These are phyloP conservation scores for Teratosphaeria gauchensis DNA, from an alignment of 2,329 filamentous ascomycete species.

Conservation along the genomic window DNA sequence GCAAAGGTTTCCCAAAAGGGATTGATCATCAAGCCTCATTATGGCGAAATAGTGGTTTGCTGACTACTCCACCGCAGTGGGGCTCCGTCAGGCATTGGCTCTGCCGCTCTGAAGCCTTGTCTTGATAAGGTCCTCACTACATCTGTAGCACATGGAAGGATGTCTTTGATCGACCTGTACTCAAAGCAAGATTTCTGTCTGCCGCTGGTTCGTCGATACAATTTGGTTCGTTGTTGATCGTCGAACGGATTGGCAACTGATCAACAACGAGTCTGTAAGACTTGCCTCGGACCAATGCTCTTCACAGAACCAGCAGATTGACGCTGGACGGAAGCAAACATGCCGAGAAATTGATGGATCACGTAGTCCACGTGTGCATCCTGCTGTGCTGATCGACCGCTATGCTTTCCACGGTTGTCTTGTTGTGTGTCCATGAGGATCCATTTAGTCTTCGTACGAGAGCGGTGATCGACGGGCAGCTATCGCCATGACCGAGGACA, in stretches of 20 bases:
- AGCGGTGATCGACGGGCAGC: no score
- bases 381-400: constrained; percentile 32
- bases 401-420: background rate
- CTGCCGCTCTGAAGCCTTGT: background rate
- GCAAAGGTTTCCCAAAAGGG: background rate
- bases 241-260: background rate
- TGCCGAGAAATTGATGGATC: constrained; percentile 25
- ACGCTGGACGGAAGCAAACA: constrained; percentile 51
- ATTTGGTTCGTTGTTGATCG: no score
- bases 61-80: background rate
- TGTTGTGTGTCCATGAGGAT: no score
- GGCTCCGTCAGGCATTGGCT: background rate
- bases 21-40: background rate
- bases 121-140: background rate
- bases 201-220: no score
- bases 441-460: no score
- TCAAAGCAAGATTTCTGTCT: background rate
- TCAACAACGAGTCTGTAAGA: background rate
- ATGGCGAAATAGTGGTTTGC: background rate
- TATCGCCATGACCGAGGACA: no score
- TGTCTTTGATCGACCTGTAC: background rate
- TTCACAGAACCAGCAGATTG: background rate
- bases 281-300: background rate
- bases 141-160: background rate
- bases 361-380: constrained; percentile 66